Base-by-base conservation (phyloP, 2,329 filamentous ascomycete species). In the Penicillium sp. region DNA sequence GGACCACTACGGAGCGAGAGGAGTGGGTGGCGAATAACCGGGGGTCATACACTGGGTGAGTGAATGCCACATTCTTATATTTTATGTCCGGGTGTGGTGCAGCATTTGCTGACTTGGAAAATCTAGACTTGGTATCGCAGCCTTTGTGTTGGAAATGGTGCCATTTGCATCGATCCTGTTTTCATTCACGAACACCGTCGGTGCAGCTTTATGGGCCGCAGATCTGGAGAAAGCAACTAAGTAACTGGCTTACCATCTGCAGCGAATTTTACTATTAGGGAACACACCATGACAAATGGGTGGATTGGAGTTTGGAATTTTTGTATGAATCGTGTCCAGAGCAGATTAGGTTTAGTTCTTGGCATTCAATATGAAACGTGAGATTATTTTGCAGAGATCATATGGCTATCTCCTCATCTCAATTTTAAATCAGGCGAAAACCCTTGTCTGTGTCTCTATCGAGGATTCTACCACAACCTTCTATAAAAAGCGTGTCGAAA, bases 191-290 rank as follows among this genome's bases (percentile, higher is more conserved):
- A 97, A 96, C 71, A 88, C 90, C 1, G 91, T 96, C 55, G 93
- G 91, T 7, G 93, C 92, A 50, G 93, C 93, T 7, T 77, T 97
- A n/a, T 97, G 91, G 91, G 92, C 93, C 38, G 89, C 90, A 16
- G 91, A 95, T 71, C 83, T 95, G 55, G 91, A 95, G 71, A 75
- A 72, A 72, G 69, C 7, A 70, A 76, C 50, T 3, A 47, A 64
- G 52, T 70, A 65, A 36, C 43, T 6, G 9, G 19, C 32, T 46
- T 23, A 26, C 13, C 1, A 40, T 30, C 7, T 39, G 14, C 14
- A 30, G 23, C 32, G n/a, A n/a, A n/a, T n/a, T n/a, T n/a, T n/a
- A n/a, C n/a, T n/a, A n/a, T n/a, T n/a, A n/a, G n/a, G n/a, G n/a
- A n/a, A n/a, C n/a, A n/a, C n/a, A n/a, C n/a, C n/a, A n/a, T n/a